Conservation (phyloP, 73 alveolate genomes). For the Paraurostyla sp. region DNA sequence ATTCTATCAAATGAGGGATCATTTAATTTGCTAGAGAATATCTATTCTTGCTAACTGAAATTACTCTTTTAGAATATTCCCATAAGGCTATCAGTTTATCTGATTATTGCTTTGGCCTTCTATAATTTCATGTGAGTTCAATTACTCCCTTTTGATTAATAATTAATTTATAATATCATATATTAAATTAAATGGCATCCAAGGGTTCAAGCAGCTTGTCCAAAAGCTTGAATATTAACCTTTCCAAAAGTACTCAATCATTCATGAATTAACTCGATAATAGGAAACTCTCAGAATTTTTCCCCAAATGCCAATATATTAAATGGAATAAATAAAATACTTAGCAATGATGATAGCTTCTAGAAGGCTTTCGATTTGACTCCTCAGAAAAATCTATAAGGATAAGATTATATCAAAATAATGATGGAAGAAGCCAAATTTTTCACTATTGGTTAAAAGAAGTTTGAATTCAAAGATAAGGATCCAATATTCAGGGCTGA, state of each 20-base stretch:
- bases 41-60: too few species aligned
- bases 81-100: background rate
- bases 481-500: conserved; percentile 11
- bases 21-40: background rate
- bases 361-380: background rate
- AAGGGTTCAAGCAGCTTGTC: too few species aligned
- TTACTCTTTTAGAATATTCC: too few species aligned
- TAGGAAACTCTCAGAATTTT: background rate
- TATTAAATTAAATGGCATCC: too few species aligned
- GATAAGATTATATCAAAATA: background rate
- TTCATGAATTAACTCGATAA: background rate
- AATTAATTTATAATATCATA: too few species aligned
- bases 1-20: background rate
- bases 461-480: background rate
- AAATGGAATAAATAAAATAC: background rate
- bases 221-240: background rate
- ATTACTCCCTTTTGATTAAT: too few species aligned
- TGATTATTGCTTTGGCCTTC: background rate
- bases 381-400: background rate
- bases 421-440: conserved; percentile 21
- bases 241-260: background rate
- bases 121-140: background rate
- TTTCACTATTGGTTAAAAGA: background rate
- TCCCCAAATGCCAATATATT: background rate
- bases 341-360: background rate